Conservation (phyloP, 305 asterid species). For the Andrographis paniculata region DNA sequence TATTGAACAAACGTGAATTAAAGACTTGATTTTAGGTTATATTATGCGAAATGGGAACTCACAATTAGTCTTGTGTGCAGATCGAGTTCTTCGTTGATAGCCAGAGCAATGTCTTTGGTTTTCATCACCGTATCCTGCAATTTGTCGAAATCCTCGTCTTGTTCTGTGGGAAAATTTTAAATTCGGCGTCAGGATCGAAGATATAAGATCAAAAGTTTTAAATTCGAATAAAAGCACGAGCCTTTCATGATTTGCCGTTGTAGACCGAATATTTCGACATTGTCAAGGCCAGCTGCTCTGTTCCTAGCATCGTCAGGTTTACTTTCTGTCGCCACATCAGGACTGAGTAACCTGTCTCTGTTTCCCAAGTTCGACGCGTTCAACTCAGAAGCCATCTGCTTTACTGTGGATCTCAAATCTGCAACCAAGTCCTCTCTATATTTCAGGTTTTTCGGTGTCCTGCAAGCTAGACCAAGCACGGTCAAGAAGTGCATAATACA, state of each 20-base stretch:
- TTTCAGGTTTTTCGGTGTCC: slow-evolving; percentile 50
- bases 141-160: slow-evolving; percentile 59
- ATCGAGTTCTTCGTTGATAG: slow-evolving; percentile 57
- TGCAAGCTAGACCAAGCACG: slow-evolving; percentile 14
- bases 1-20: slow-evolving; percentile 1
- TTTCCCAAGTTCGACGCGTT: slow-evolving; percentile 47
- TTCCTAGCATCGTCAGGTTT: slow-evolving; percentile 48
- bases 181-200: not conserved
- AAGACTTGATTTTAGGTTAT: no score
- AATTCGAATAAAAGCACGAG: slow-evolving; percentile 10
- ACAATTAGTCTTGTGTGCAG: slow-evolving; percentile 51
- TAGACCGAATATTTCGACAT: slow-evolving; percentile 47
- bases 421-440: slow-evolving; percentile 47
- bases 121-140: slow-evolving; percentile 54
- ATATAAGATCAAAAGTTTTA: not conserved
- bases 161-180: slow-evolving; percentile 28
- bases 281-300: slow-evolving; percentile 44
- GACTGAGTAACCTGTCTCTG: slow-evolving; percentile 56
- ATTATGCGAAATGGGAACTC: no score
- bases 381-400: slow-evolving; percentile 48
- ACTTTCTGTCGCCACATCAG: slow-evolving; percentile 22
- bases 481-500: not conserved
- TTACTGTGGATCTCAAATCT: slow-evolving; percentile 39
- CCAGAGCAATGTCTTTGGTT: slow-evolving; percentile 56
- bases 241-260: slow-evolving; percentile 62